These are phyloP conservation scores for Anthracocystis walkeri DNA, from an alignment of 1,284 basidiomycete genomes.

Conservation along the genomic window DNA sequence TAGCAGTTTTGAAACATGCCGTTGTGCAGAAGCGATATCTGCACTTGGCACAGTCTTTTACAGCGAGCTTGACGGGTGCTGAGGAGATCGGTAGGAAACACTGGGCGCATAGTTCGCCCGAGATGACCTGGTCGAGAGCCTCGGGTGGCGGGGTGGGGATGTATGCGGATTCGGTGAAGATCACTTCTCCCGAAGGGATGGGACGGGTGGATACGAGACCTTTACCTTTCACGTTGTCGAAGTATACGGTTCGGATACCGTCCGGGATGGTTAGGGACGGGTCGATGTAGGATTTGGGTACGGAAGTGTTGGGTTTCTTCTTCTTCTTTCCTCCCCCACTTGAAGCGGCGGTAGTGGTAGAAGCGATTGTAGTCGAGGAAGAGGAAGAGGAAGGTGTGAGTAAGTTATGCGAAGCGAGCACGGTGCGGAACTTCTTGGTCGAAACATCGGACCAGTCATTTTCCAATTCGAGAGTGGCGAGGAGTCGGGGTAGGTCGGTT, in stretches of 20 bases:
- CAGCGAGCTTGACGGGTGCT: constrained; percentile 64
- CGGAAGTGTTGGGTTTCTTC: constrained; percentile 19
- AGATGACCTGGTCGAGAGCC: constrained; percentile 30
- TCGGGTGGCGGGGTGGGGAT: constrained; percentile 64
- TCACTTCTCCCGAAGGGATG: constrained; percentile 78
- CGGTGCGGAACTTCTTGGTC: constrained; percentile 37
- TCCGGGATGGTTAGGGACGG: constrained; percentile 36
- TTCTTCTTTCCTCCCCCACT: constrained; percentile 45
- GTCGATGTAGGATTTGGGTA: constrained; percentile 60
- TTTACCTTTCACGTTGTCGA: constrained; percentile 81
- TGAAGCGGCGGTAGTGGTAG: not conserved
- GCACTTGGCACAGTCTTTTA: constrained; percentile 53
- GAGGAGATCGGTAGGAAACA: constrained; percentile 64
- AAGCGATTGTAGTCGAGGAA: constrained; percentile 11
- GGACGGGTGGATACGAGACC: constrained; percentile 80
- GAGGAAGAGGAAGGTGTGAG: constrained; percentile 3
- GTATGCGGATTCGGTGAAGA: constrained; percentile 81
- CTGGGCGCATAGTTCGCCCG: constrained; percentile 56
- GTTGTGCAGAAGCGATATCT: constrained; percentile 81
- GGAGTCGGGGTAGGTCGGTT: constrained; percentile 36
- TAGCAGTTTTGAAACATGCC: constrained; percentile 77
- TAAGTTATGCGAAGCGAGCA: constrained; percentile 6
- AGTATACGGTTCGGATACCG: constrained; percentile 77
- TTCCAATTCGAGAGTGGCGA: constrained; percentile 45
- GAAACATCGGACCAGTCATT: constrained; percentile 53